Evolutionary conservation across 2,329 filamentous ascomycete genomes (phyloP), one percentile per base, ranked within the genome.

Genomic region (Pseudogymnoascus sp.): DNA sequence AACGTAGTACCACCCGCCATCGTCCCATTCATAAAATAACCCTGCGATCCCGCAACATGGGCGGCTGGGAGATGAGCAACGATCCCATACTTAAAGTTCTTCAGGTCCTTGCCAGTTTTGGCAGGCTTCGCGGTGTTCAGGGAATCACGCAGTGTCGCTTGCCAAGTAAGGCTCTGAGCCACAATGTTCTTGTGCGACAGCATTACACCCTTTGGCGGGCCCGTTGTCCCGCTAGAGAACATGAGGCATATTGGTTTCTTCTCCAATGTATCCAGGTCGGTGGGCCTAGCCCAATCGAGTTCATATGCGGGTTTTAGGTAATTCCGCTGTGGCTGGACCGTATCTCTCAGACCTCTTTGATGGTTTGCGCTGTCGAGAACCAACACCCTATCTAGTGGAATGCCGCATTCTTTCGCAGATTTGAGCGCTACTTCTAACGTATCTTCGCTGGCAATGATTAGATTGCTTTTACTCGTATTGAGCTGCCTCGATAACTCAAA

Each of bases 151-250:
- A 45, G 13, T 7, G 41, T 23, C 67, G 69, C 7, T 71, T 62
- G 25, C 66, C 70, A 61, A 69, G 72, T 14, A 71, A 61, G 64
- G 62, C 69, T 64, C 89, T 85, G 10, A 78, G 89, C 81, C 43
- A 92, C 83, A 71, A 91, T 90, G 69, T 91, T 89, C 65, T 80
- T 79, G 75, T 96, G 91, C 16, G 86, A 85, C 67, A 95, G 89
- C 75, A 90, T 86, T n/a, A 93, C 91, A n/a, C 91, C 91, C 74
- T 95, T 96, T 8, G 91, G 90, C 3, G 91, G 80, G 6, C 91
- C 91, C 0, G 91, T 95, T 0, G 91, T 95, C 4, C 91, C 88
- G 14, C 83, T 87, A 67, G 85, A 89, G 76, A 93, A 95, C 74
- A 95, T 93, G 65, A 95, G 81, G 23, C 86, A 87, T 65, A 89